Percentiles rank a stretch among this genome's conserved stretches.
phyloP scores from a whole-genome alignment of 768 basidiomycete species.

The Rickenella mellea region DNA sequence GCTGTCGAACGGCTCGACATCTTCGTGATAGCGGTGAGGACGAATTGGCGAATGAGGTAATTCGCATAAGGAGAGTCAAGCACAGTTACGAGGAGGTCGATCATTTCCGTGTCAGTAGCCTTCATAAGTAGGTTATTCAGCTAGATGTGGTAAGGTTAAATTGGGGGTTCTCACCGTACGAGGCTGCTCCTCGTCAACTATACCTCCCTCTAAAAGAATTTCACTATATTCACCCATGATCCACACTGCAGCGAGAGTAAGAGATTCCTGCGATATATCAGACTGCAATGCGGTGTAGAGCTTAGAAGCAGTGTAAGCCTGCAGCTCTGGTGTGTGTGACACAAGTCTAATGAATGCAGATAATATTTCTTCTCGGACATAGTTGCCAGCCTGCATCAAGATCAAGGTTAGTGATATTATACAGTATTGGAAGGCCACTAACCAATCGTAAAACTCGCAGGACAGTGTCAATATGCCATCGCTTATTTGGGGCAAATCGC shows the following conservation, averaged over 20 bases:
- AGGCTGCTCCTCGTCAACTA: conserved; percentile 68
- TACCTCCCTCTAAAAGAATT: conserved; percentile 74
- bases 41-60: conserved; percentile 84
- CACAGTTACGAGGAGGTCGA: conserved; percentile 79
- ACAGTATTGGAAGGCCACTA: conserved; percentile 17
- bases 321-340: conserved; percentile 93
- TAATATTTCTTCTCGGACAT: conserved; percentile 91
- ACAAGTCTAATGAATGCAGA: conserved; percentile 94
- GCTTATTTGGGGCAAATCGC: conserved; percentile 91
- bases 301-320: conserved; percentile 89
- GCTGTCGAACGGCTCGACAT: conserved; percentile 75
- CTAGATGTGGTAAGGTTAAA: background rate
- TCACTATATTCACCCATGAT: conserved; percentile 96
- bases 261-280: conserved; percentile 93
- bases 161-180: conserved; percentile 39
- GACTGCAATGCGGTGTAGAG: conserved; percentile 78
- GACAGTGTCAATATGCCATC: conserved; percentile 99
- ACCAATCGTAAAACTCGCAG: conserved; percentile 87
- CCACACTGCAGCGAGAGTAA: conserved; percentile 92
- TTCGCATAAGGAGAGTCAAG: conserved; percentile 94
- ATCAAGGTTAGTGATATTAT: background rate
- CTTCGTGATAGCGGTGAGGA: conserved; percentile 84
- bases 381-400: conserved; percentile 79
- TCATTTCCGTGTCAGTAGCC: conserved; percentile 73
- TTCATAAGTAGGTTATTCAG: conserved; percentile 19